Evolutionary conservation across 2,329 filamentous ascomycete genomes (phyloP), one percentile per base, ranked within the genome.

Genomic region (Pseudogymnoascus sp.): DNA sequence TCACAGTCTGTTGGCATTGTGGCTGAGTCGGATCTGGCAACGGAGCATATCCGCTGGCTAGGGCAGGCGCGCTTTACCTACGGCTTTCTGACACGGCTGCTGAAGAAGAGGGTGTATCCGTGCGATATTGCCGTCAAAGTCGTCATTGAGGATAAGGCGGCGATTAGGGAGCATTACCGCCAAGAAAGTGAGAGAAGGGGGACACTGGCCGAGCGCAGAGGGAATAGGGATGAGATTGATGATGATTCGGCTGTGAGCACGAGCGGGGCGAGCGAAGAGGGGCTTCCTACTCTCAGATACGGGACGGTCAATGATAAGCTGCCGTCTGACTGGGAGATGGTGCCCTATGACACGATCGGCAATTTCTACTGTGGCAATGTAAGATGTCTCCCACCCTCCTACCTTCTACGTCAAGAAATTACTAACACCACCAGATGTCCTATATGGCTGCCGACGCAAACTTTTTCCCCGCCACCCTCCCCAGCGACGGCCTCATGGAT

Each of bases 361-460:
- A 97, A 90, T 70, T 96, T 99, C 73, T 97, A 95, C 75, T 89
- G 87, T 33, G 94, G 94, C 65, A 99, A 97, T 73, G 86, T 87
- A 71, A 77, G 84, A 77, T 18, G 9, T 12, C n/a, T 37, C 12
- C 27, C 12, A 36, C 5, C 4, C 3, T 48, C 8, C 9, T 21
- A 13, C 35, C 3, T 31, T 21, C 18, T n/a, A n/a, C 21, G 9
- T 7, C 29, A 6, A 31, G 29, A 21, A 59, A 29, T 5, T 59
- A 7, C 61, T 55, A 33, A 61, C 59, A 8, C 60, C 33, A 59
- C n/a, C 35, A 88, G 85, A 95, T 97, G 87, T 86, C 89, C 25
- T 95, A 88, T 74, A 93, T 99, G 90, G 87, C 92, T 0, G 82
- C 90, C 10, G 87, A 93, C 66, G 82, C 87, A 63, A 91, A 92